These are phyloP conservation scores for Lachnellula hyalina DNA, from an alignment of 2,329 filamentous ascomycete genomes.

Conservation along the genomic window DNA sequence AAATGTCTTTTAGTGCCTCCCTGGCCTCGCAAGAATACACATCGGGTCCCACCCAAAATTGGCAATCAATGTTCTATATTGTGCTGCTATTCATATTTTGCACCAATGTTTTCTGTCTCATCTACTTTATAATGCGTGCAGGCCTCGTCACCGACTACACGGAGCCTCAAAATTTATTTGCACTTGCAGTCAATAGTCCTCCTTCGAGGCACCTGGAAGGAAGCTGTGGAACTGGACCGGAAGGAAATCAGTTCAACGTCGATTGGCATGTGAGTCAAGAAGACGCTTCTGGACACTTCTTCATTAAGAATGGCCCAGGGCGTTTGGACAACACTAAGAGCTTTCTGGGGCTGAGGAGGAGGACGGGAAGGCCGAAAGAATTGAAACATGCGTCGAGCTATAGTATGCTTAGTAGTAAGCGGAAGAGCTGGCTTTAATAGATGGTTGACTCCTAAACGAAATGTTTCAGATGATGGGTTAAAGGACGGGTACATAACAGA, in stretches of 20 bases:
- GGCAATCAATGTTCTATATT: conserved; percentile 63
- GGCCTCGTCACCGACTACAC: conserved; percentile 73
- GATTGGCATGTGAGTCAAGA: conserved; percentile 41
- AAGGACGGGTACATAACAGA: no score
- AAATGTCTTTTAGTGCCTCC: conserved; percentile 58
- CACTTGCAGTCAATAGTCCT: conserved; percentile 62
- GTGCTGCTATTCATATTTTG: conserved; percentile 61
- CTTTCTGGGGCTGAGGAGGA: conserved; percentile 10
- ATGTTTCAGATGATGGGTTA: no score
- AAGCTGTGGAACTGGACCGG: conserved; percentile 50
- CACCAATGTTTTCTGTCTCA: conserved; percentile 60
- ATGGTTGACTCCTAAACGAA: background rate
- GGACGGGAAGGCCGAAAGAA: background rate
- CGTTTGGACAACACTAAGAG: conserved; percentile 17
- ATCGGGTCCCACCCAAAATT: conserved; percentile 54
- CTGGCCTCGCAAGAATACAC: conserved; percentile 64
- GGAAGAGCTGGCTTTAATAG: conserved; percentile 8
- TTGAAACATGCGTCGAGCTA: conserved; percentile 15
- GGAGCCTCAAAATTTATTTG: conserved; percentile 71
- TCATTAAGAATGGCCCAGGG: conserved; percentile 52
- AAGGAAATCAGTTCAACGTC: conserved; percentile 29
- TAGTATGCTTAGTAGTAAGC: conserved; percentile 19
- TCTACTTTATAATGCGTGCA: conserved; percentile 50
- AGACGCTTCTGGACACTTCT: conserved; percentile 46
- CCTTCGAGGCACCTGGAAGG: conserved; percentile 46